Percentiles rank a stretch among this genome's conserved stretches.
These are phyloP conservation scores for Glycine soja DNA, from an alignment of 306 rosid species.

Conservation along the genomic window DNA sequence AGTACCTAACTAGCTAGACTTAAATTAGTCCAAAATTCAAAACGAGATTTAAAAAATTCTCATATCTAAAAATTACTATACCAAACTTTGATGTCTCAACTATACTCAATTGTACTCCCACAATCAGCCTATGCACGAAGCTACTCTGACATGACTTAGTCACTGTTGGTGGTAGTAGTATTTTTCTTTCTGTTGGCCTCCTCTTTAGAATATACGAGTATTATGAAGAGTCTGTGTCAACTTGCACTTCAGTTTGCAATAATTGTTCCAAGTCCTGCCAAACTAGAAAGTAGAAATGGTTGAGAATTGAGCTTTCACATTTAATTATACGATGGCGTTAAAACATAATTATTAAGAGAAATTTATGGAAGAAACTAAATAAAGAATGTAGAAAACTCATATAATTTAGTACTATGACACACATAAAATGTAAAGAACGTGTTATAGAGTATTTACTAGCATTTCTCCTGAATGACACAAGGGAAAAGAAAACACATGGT, in stretches of 20 bases:
- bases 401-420: background rate
- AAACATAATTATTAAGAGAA: background rate
- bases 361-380: background rate
- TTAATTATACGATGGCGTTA: slow-evolving; percentile 3
- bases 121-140: slow-evolving; percentile 13
- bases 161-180: background rate
- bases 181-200: background rate
- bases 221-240: slow-evolving; percentile 13
- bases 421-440: background rate
- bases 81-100: background rate
- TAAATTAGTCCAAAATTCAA: background rate
- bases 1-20: background rate
- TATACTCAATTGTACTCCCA: background rate
- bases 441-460: background rate
- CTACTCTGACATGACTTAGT: background rate
- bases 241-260: slow-evolving; percentile 17
- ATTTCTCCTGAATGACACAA: background rate
- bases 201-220: background rate
- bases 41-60: background rate
- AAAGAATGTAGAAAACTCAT: background rate
- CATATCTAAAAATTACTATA: background rate
- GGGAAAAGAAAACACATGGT: slow-evolving; percentile 16
- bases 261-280: slow-evolving; percentile 34
- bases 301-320: slow-evolving; percentile 26
- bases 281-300: slow-evolving; percentile 36